Evolutionary conservation across 805 yeast species (phyloP).

Genomic region (Spathaspora girioi): DNA sequence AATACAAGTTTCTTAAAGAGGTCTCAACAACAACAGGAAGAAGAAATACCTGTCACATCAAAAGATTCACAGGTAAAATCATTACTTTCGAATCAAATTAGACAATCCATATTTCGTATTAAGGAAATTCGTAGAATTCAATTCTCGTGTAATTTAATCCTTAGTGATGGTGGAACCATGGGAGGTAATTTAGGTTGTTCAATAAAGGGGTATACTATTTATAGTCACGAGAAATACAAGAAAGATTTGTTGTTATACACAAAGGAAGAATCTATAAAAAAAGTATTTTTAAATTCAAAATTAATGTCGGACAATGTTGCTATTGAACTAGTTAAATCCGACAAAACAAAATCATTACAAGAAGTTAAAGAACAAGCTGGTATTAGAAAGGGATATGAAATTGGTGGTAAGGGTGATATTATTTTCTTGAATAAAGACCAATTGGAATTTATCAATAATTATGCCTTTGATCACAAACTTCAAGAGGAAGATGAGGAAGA

Average conservation of each 20-base stretch:
- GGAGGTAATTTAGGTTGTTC: conserved; percentile 52
- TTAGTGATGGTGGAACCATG: conserved; percentile 42
- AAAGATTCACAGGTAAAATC: conserved; percentile 14
- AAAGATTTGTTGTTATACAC: conserved; percentile 15
- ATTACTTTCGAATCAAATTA: conserved; percentile 7
- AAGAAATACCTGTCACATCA: conserved; percentile 10
- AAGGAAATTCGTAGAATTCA: conserved; percentile 62
- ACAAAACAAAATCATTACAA: conserved; percentile 21
- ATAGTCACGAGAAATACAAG: conserved; percentile 49
- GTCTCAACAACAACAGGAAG: conserved; percentile 7
- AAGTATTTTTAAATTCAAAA: conserved; percentile 48
- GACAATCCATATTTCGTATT: conserved; percentile 40
- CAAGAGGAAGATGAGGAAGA: conserved; percentile 10
- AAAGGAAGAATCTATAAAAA: conserved; percentile 28
- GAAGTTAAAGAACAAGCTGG: conserved; percentile 30
- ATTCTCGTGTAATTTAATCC: conserved; percentile 57
- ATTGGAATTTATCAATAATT: conserved; percentile 25
- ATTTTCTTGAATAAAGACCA: conserved; percentile 24
- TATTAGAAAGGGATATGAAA: conserved; percentile 29
- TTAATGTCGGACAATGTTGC: conserved; percentile 37
- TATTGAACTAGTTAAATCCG: conserved; percentile 36
- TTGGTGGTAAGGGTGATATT: conserved; percentile 18
- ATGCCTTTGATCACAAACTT: conserved; percentile 25
- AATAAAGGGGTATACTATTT: conserved; percentile 68
- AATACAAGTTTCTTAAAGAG: conserved; percentile 41